phyloP scores from a whole-genome alignment of 805 yeast species.

The Cyberlindnera mrakii region DNA sequence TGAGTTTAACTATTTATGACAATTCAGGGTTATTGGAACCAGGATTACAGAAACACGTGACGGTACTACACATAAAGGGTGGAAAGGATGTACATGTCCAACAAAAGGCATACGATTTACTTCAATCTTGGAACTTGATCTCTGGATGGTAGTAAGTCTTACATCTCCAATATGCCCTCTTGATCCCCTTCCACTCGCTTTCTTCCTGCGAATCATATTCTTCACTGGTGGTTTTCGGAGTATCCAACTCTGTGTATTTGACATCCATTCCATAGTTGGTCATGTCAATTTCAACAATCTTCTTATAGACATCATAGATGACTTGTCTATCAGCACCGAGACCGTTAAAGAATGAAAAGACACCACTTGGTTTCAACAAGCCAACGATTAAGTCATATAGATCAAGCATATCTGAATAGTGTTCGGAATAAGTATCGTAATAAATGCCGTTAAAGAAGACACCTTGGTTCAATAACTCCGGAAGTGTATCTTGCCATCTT shows the following conservation, averaged over 20 bases:
- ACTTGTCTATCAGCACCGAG: slow-evolving; percentile 73
- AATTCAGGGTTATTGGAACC: background rate
- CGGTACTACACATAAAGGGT: too few species aligned
- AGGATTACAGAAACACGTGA: background rate
- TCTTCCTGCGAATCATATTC: slow-evolving; percentile 29
- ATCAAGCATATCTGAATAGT: slow-evolving; percentile 82
- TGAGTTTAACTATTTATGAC: background rate
- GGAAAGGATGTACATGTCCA: too few species aligned
- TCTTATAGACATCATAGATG: slow-evolving; percentile 78
- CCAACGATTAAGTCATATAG: slow-evolving; percentile 80
- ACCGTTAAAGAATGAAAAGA: slow-evolving; percentile 89
- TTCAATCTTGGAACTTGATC: slow-evolving; percentile 32
- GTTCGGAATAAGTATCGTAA: slow-evolving; percentile 91
- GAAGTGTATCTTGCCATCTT: slow-evolving; percentile 86
- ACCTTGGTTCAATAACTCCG: slow-evolving; percentile 54
- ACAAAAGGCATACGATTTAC: background rate
- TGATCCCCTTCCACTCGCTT: slow-evolving; percentile 57
- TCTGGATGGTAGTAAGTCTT: slow-evolving; percentile 65
- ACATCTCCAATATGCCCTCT: slow-evolving; percentile 63
- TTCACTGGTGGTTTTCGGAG: slow-evolving; percentile 37
- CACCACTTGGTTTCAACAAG: slow-evolving; percentile 71
- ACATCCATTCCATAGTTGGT: slow-evolving; percentile 71
- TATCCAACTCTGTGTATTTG: slow-evolving; percentile 42
- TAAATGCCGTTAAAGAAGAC: slow-evolving; percentile 86
- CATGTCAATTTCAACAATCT: slow-evolving; percentile 75